Evolutionary conservation across 441 rosid genomes (phyloP), one percentile per base, ranked within the genome.

Genomic region (Syzygium malaccense): DNA sequence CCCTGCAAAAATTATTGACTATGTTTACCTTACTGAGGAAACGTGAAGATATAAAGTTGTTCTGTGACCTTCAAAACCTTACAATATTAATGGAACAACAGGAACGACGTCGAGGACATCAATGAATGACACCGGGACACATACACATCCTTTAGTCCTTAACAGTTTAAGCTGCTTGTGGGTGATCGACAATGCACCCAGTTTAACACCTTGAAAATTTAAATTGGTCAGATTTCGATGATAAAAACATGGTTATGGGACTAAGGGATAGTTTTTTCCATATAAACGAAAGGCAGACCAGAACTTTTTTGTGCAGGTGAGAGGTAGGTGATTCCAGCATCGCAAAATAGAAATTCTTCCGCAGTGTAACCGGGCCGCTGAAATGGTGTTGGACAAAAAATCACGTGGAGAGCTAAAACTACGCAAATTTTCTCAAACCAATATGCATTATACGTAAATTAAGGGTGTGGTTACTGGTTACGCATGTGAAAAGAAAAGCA

Each of bases 401-500:
- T 68, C n/a, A 41, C 53, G 2, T 41, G 51, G 19, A 32, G 13
- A 56, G 58, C 60, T 12, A 85, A 85, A 45, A 19, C 26, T 32
- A 56, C 30, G 48, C 20, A 56, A 17, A 45, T 85, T 7, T 12
- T 58, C 66, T 33, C 48, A 20, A 51, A 25, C 51, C 83, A 75
- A 23, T 26, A 75, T 23, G 83, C 49, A 12, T 41, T 32, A 32
- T 54, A 6, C 2, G 64, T 32, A 85, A 32, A 85, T 32, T 55
- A n/a, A 49, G 32, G 49, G 62, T 55, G 18, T 32, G 51, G 49
- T 33, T 14, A 55, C 58, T 85, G 87, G 48, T 18, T 89, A 71
- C 94, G 94, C 88, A 88, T 88, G 55, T 89, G 91, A 11, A 90
- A 78, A 19, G 91, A 94, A 75, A 93, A 93, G 87, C 95, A 93